Base-by-base conservation (phyloP, 192 early-diverging fungal species). In the Pilaira anomala region DNA sequence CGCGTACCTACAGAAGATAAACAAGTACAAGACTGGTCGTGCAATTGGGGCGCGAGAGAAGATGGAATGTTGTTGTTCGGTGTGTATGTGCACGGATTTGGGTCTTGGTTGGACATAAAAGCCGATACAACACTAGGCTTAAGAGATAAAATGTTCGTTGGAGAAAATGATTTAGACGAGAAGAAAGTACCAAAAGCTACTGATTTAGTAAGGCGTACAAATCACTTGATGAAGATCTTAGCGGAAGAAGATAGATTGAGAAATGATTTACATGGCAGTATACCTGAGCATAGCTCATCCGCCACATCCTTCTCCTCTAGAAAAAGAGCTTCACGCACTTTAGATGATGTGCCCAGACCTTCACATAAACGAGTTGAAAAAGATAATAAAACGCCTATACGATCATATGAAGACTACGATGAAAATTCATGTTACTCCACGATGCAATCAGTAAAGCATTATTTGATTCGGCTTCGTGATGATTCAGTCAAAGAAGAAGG, bases 21-120 rank as follows among this genome's bases (percentile, higher is more conserved):
- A 76, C 82, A 83, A 25, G 92, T 93, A 1, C 76, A 84, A 64
- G 87, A 88, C 58, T 98, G 96, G 96, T 78, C 77, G 48, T 88
- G 87, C 46, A 41, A 76, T 25, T 99, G 98, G 98, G 84, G 88
- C 3, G 87, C 86, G 55, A 86, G 85, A 44, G 98, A 99, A 67
- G 98, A 99, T 71, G 83, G 95, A n/a, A 92, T 95, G 91, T 81
- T 99, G 29, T 76, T 99, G 18, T 89, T 97, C 26, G 98, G 98
- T 54, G 88, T 98, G 46, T 91, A 93, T 72, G 80, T 82, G 53
- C 87, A 98, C 70, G 98, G 98, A 28, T 96, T 93, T 77, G 95
- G 96, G 13, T 88, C 82, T 60, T 98, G 95, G 96, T 74, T 83
- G 48, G 71, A 79, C 56, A 96, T 99, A 12, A 89, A 91, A 50